Percentiles rank a stretch among this genome's conserved stretches.
Evolutionary conservation across 2,329 filamentous ascomycete species (phyloP).

Genomic region (Nemania diffusa): DNA sequence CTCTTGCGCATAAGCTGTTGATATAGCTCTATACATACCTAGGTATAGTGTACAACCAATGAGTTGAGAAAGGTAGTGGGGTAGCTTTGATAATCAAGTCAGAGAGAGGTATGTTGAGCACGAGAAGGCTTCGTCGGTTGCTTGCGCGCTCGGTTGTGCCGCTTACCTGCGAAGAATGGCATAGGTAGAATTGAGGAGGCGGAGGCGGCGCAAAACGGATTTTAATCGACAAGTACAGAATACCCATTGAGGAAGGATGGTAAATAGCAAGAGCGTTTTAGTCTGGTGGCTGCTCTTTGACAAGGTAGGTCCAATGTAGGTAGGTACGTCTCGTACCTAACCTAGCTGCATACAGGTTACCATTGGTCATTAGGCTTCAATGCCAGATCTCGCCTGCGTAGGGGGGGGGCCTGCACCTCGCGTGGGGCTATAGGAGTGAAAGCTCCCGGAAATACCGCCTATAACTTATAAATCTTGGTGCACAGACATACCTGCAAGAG

Average conservation of each 20-base stretch:
- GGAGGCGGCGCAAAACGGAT: background rate
- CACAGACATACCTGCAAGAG: no score
- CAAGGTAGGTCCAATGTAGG: background rate
- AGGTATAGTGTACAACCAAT: background rate
- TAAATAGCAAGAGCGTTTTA: background rate
- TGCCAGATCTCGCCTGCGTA: background rate
- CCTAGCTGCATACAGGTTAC: background rate
- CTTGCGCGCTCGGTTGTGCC: background rate
- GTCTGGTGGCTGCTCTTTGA: background rate
- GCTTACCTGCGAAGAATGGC: constrained; percentile 2
- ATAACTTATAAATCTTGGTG: no score
- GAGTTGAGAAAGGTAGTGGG: background rate
- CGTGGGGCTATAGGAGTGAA: constrained; percentile 19
- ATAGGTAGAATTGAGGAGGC: background rate
- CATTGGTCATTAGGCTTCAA: constrained; percentile 7
- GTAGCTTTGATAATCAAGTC: background rate
- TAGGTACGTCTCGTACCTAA: background rate
- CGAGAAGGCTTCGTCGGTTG: background rate
- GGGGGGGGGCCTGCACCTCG: background rate
- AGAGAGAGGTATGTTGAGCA: background rate
- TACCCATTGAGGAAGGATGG: no score
- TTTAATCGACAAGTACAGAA: background rate
- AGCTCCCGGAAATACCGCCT: background rate
- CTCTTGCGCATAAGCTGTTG: background rate
- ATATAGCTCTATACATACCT: background rate